Conservation (phyloP, 805 yeast species). For the Cyberlindnera lachancei region DNA sequence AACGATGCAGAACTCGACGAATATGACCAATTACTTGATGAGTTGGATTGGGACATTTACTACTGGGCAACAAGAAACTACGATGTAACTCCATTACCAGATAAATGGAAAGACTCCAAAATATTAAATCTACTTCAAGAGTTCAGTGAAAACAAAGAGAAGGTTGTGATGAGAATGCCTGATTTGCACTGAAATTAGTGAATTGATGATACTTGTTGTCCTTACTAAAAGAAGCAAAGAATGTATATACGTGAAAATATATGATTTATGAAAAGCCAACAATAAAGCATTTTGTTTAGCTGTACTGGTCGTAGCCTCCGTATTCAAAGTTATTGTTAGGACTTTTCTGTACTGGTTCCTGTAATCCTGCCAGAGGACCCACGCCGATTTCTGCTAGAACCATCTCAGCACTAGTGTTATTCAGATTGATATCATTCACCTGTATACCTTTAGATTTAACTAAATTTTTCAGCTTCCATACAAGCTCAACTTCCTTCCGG, state of each 20-base stretch:
- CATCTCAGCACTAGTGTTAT: slow-evolving; percentile 71
- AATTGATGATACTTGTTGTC: too few relatives aligned
- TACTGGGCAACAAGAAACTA: slow-evolving; percentile 93
- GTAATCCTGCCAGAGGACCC: slow-evolving; percentile 57
- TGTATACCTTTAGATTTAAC: slow-evolving; percentile 37
- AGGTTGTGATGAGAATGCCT: slow-evolving; percentile 84
- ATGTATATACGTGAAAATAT: neutral
- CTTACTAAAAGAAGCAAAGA: too few relatives aligned
- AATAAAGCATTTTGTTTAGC: slow-evolving; percentile 8
- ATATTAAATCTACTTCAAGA: slow-evolving; percentile 62
- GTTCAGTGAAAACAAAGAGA: slow-evolving; percentile 63
- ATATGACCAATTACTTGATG: slow-evolving; percentile 79
- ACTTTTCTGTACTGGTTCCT: slow-evolving; percentile 6
- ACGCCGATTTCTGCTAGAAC: slow-evolving; percentile 76
- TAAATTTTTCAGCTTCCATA: slow-evolving; percentile 49
- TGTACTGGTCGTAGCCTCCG: slow-evolving; percentile 32
- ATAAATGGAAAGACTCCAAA: slow-evolving; percentile 67
- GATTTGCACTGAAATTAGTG: slow-evolving; percentile 30
- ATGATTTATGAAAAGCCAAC: neutral
- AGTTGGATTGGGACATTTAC: slow-evolving; percentile 98
- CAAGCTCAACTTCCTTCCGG: slow-evolving; percentile 68
- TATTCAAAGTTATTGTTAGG: slow-evolving; percentile 29
- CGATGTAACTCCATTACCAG: slow-evolving; percentile 80
- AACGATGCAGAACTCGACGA: slow-evolving; percentile 66
- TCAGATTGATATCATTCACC: slow-evolving; percentile 33